These are phyloP conservation scores for Hypoxylon sp. DNA, from an alignment of 2,329 filamentous ascomycete genomes.

Conservation along the genomic window DNA sequence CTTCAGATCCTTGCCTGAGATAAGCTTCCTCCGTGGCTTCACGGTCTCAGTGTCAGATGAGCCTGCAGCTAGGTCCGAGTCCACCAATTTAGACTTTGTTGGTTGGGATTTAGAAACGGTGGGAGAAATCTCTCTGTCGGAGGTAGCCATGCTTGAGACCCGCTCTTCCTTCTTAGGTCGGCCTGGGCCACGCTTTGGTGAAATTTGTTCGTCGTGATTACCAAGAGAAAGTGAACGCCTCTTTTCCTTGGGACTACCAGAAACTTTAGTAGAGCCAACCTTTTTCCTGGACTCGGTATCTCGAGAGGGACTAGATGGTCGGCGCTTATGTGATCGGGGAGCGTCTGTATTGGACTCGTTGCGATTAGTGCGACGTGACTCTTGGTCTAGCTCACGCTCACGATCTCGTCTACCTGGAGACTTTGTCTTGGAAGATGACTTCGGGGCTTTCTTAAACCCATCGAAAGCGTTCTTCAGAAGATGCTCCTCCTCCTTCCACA, in stretches of 20 bases:
- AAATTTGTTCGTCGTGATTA: slow-evolving; percentile 64
- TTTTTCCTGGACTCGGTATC: slow-evolving; percentile 65
- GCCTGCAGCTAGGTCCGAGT: slow-evolving; percentile 67
- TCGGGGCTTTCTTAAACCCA: slow-evolving; percentile 69
- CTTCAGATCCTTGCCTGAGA: slow-evolving; percentile 74
- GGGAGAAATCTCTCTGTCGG: slow-evolving; percentile 70
- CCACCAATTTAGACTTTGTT: slow-evolving; percentile 66
- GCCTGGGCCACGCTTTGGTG: slow-evolving; percentile 67
- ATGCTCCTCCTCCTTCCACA: slow-evolving; percentile 90
- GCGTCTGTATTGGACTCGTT: slow-evolving; percentile 63
- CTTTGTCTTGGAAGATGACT: slow-evolving; percentile 66
- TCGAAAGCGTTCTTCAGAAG: slow-evolving; percentile 84
- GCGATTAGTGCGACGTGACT: slow-evolving; percentile 62
- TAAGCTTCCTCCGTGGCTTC: slow-evolving; percentile 74
- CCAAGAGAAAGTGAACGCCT: slow-evolving; percentile 61
- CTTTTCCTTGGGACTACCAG: slow-evolving; percentile 66
- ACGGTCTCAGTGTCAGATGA: slow-evolving; percentile 71
- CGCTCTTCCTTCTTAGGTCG: slow-evolving; percentile 71
- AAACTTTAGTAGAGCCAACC: slow-evolving; percentile 52
- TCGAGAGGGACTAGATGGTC: slow-evolving; percentile 64
- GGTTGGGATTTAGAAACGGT: slow-evolving; percentile 61
- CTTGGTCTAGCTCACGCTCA: slow-evolving; percentile 60
- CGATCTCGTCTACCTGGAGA: slow-evolving; percentile 62
- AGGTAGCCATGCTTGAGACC: slow-evolving; percentile 62
- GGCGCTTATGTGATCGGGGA: slow-evolving; percentile 61